phyloP scores from a whole-genome alignment of 2,329 filamentous ascomycete genomes.

The Nectriaceae sp. region DNA sequence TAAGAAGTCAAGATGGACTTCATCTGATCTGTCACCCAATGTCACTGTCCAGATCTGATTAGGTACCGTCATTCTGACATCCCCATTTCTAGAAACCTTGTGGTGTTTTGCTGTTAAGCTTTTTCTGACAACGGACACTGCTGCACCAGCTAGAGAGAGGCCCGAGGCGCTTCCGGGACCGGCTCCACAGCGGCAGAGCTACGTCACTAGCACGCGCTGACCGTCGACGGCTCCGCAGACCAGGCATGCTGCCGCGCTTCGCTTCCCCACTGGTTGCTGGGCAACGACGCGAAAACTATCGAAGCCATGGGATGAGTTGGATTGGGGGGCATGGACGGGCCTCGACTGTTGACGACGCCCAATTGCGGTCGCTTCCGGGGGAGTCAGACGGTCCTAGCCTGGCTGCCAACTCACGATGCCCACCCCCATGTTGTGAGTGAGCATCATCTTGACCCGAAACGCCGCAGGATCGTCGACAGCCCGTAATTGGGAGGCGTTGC shows the following conservation, averaged over 20 bases:
- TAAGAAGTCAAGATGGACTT: no score
- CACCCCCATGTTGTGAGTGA: neutral
- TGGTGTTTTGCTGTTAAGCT: no score
- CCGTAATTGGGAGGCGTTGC: neutral
- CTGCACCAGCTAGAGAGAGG: neutral
- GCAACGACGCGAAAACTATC: conserved; percentile 14
- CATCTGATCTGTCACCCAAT: no score
- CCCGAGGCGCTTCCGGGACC: no score
- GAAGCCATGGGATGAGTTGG: neutral
- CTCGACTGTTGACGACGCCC: neutral
- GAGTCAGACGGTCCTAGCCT: neutral
- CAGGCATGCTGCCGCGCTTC: neutral
- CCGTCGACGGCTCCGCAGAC: neutral
- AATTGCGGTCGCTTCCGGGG: no score
- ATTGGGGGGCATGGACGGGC: no score
- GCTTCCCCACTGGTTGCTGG: conserved; percentile 18
- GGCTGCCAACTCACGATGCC: neutral
- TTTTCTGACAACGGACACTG: neutral
- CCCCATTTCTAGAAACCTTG: no score
- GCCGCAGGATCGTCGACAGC: neutral
- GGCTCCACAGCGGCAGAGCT: conserved; percentile 15
- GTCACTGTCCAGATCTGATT: neutral
- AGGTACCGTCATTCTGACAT: neutral
- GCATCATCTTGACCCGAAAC: neutral
- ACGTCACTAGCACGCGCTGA: conserved; percentile 28